These are phyloP conservation scores for Diphasiastrum complanatum DNA, from an alignment of 83 land plant species.

Conservation along the genomic window DNA sequence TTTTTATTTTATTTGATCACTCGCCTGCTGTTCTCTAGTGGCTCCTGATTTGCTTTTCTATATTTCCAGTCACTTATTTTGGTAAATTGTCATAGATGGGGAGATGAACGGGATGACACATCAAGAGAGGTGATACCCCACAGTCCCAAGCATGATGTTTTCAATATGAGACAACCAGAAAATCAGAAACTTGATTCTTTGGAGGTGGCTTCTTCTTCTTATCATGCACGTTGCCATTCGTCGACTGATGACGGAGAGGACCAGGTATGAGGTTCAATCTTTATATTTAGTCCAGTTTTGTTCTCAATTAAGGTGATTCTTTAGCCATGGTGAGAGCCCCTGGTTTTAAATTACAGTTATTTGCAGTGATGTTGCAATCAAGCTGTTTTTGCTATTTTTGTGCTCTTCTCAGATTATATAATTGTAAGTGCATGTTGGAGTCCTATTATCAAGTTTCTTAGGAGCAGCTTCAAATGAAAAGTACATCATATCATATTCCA, in stretches of 20 bases:
- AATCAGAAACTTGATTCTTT: neutral
- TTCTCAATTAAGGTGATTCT: no score
- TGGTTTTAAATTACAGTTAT: no score
- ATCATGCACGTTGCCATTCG: neutral
- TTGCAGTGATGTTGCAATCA: no score
- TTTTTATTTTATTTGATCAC: no score
- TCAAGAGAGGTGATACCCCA: slow-evolving; percentile 22
- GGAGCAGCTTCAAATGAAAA: no score
- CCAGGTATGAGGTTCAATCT: neutral
- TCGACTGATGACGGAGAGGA: neutral
- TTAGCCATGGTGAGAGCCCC: no score
- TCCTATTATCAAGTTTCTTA: no score
- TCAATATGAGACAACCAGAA: neutral
- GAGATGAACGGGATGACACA: slow-evolving; percentile 32
- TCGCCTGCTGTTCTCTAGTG: neutral
- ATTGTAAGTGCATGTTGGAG: no score
- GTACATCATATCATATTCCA: no score
- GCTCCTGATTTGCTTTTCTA: neutral
- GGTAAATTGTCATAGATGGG: slow-evolving; percentile 16
- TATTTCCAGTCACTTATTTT: slow-evolving; percentile 2
- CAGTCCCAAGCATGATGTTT: slow-evolving; percentile 6
- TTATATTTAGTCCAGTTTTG: neutral
- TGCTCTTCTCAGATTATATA: no score
- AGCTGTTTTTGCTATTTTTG: no score
- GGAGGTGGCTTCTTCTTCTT: neutral